Evolutionary conservation across 257 asterid genomes (phyloP).

Genomic region (Verbena officinalis): DNA sequence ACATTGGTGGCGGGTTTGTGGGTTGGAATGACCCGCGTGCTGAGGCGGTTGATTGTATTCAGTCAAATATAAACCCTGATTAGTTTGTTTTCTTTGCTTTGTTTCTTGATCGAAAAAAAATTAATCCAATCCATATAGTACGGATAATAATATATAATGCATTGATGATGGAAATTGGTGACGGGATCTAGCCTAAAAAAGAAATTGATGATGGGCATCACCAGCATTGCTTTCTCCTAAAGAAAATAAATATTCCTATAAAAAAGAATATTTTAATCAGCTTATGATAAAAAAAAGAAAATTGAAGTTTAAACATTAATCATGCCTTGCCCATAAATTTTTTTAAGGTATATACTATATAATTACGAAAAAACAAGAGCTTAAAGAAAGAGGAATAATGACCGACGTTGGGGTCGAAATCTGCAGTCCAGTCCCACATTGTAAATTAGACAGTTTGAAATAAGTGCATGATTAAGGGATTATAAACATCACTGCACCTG

Average conservation of each 20-base stretch:
- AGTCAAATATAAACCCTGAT: no score
- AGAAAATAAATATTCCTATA: slow-evolving; percentile 18
- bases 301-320: no score
- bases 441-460: not conserved
- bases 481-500: not conserved
- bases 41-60: no score
- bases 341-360: no score
- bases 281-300: not conserved
- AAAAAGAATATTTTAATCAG: not conserved
- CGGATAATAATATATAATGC: no score
- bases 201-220: slow-evolving; percentile 23
- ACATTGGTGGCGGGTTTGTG: no score
- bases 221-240: slow-evolving; percentile 32
- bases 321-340: not conserved
- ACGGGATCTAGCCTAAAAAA: no score
- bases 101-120: no score
- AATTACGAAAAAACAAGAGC: no score
- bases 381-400: not conserved
- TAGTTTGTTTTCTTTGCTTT: no score
- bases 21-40: no score
- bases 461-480: not conserved
- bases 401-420: not conserved
- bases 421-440: not conserved
- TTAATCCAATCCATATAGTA: no score
- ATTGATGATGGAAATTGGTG: not conserved